Base-by-base conservation (phyloP, 305 asterid genomes). In the Petunia hybrid region DNA sequence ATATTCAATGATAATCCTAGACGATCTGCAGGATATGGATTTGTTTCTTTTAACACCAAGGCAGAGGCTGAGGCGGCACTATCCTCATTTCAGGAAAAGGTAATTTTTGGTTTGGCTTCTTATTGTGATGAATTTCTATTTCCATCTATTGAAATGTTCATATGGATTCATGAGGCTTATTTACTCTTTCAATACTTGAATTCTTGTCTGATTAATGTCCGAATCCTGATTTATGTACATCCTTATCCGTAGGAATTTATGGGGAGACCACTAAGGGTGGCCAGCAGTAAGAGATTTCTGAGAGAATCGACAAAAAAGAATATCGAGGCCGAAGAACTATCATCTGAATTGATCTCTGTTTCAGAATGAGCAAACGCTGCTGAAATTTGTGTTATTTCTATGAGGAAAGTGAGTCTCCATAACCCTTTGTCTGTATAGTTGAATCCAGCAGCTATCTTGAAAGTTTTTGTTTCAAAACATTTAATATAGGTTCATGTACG, bases 1-100 rank as follows among this genome's bases (percentile, higher is more conserved):
- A 84, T 92, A 82, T 94, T 88, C 84, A 83, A 51, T 5, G 92
- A 90, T 74, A 88, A 90, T 63, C 95, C 94, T 1, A 88, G 94
- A 77, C 86, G 91, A 38, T 87, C 97, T 39, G 90, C 97, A 3
- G 99, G 99, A 22, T 95, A 94, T 82, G 99, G 99, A 83, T 95
- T 92, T 79, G 97, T 95, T 79, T 91, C 99, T 39, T 92, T 94
- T 84, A 91, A 90, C 80, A 91, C 94, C 1, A 88, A 92, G 88
- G 92, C 75, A 4, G 98, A 92, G 67, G 96, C 95, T 1, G 95
- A 91, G 62, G 89, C 92, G 9, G 97, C 97, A 16, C 89, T 94
- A 12, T 59, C 80, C 7, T 86, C 88, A 8, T 92, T 94, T 84
- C 85, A 92, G 51, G 99, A 91, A 61, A 91, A 93, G 98, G 97